These are phyloP conservation scores for Triticum monococcum DNA, from an alignment of 176 grass and related monocot species.

Conservation along the genomic window DNA sequence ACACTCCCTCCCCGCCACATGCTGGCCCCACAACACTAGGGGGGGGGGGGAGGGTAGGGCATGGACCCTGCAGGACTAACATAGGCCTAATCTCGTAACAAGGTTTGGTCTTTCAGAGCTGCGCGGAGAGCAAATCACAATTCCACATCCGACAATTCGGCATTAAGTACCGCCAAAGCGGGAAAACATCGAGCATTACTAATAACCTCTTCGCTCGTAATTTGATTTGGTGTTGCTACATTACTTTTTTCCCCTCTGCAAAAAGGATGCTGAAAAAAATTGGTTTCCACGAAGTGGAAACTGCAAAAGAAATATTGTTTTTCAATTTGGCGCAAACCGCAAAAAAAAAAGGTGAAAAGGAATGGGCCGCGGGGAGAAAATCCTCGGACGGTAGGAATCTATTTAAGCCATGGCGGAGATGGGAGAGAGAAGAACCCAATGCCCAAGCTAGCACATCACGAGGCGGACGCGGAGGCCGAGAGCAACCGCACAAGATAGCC, in stretches of 20 bases:
- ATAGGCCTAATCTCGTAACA: too few species aligned
- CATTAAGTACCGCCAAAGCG: neutral
- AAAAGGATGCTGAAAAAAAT: too few species aligned
- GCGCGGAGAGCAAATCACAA: too few species aligned
- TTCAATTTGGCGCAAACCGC: too few species aligned
- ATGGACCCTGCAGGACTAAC: too few species aligned
- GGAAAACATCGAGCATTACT: neutral
- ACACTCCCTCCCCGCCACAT: neutral
- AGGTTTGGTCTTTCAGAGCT: too few species aligned
- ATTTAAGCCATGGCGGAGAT: conserved; percentile 23
- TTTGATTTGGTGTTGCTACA: neutral
- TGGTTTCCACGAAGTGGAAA: too few species aligned
- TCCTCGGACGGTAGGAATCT: neutral
- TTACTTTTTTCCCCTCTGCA: too few species aligned
- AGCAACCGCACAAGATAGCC: neutral
- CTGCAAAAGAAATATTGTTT: neutral
- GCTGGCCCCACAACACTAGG: too few species aligned
- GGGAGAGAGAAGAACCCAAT: conserved; percentile 24
- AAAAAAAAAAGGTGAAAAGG: neutral
- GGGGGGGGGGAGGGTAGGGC: too few species aligned
- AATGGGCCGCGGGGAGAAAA: neutral
- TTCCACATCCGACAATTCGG: too few species aligned
- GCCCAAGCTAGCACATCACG: conserved; percentile 12
- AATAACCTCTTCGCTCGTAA: neutral
- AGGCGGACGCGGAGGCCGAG: neutral